Evolutionary conservation across 805 yeast genomes (phyloP).

Genomic region (Barnettozyma siamensis): DNA sequence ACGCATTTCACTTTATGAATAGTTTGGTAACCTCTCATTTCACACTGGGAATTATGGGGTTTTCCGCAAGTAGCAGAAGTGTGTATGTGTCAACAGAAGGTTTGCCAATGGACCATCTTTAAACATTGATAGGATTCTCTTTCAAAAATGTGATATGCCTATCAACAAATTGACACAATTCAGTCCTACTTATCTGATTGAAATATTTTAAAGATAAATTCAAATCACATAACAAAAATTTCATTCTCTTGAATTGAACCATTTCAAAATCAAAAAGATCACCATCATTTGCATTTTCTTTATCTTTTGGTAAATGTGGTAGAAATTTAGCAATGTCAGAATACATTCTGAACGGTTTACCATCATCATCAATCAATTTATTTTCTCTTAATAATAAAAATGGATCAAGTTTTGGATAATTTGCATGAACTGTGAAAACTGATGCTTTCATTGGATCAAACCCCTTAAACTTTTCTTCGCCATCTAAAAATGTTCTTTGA

Average conservation of each 20-base stretch:
- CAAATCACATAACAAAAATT: constrained; percentile 44
- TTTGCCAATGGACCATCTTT: no score
- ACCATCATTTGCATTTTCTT: constrained; percentile 1
- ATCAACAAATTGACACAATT: constrained; percentile 42
- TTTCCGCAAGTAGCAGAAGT: no score
- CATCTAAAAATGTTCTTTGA: constrained; percentile 4
- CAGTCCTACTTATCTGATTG: constrained; percentile 34
- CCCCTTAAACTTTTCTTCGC: constrained; percentile 6
- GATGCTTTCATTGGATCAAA: constrained; percentile 15
- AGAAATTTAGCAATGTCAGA: constrained; percentile 24
- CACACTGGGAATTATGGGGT: no score
- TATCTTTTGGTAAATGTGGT: constrained; percentile 16
- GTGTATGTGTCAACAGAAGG: no score
- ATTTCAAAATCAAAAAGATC: constrained; percentile 44
- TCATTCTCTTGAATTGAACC: constrained; percentile 52
- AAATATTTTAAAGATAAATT: constrained; percentile 41
- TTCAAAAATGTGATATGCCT: constrained; percentile 39
- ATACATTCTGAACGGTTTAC: constrained; percentile 22
- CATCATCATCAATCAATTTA: constrained; percentile 15
- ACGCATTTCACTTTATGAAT: no score
- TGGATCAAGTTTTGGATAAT: constrained; percentile 33
- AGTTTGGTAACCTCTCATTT: no score
- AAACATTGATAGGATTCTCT: background rate
- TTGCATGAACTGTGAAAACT: constrained; percentile 33
- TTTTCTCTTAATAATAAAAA: constrained; percentile 21